Evolutionary conservation across 2,329 filamentous ascomycete species (phyloP), one percentile per base, ranked within the genome.

Genomic region (Plectosphaerella sp.): DNA sequence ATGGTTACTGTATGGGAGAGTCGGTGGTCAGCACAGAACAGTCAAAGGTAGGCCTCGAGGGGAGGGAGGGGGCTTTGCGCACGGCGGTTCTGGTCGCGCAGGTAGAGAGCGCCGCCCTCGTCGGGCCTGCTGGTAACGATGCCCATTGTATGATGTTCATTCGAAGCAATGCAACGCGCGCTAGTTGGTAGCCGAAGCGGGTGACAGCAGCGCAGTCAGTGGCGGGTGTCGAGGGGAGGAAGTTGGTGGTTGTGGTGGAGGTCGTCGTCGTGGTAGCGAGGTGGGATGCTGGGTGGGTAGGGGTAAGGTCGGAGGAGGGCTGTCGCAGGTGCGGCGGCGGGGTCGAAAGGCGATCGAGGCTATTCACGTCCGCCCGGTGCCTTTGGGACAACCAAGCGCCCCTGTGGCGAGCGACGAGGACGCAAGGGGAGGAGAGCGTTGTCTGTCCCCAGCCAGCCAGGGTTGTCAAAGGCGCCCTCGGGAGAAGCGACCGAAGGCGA

Each of bases 11-110:
- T 45, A 54, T 53, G 49, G 39, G 48, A 57, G 51, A 48, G 28
- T 24, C 22, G 3, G 18, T 42, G 25, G 48, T 54, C 47, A 53
- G 58, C 49, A 59, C 54, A 56, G 56, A 48, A 53, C 57, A 52
- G 45, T 47, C 48, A n/a, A 22, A 53, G 50, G 56, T 51, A 54
- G 45, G 54, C 53, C 41, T 28, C 33, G 35, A 39, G 42, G 35
- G 55, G 46, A 64, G 59, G 46, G 48, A 52, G 46, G 52, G 49
- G 51, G 55, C 55, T 53, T 33, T 62, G 63, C 87, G 67, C 80
- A 97, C 94, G 84, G 80, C 91, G 86, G 69, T 83, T 89, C 78
- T 96, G 94, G 69, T 99, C 94, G 75, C 89, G 88, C 67, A 97
- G 78, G 70, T 88, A 95, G 68, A 97, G 76, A 63, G 83, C 74